phyloP scores from a whole-genome alignment of 139 green algal species.

The Picochlorum sp. region DNA sequence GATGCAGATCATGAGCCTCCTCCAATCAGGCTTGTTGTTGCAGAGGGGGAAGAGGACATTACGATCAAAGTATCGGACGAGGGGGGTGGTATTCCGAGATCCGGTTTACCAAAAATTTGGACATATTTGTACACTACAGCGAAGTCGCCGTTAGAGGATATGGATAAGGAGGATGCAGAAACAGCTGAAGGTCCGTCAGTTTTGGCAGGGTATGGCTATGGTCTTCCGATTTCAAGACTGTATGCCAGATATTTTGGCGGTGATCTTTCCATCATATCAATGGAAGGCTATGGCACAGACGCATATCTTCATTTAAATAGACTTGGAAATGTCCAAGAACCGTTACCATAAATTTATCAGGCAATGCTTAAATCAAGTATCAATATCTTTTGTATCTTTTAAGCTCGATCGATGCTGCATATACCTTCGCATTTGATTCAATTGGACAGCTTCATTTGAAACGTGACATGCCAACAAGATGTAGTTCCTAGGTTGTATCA shows the following conservation, averaged over 20 bases:
- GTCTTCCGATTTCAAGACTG: conserved; percentile 78
- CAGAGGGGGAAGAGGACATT: conserved; percentile 91
- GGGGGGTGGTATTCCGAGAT: conserved; percentile 89
- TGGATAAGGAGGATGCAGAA: conserved; percentile 26
- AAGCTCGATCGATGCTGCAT: no score
- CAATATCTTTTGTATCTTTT: no score
- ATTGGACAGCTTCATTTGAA: conserved; percentile 62
- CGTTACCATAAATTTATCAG: conserved; percentile 83
- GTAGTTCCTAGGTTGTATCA: conserved; percentile 62
- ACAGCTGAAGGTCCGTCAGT: conserved; percentile 38
- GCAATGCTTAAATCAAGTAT: no score
- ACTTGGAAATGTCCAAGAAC: conserved; percentile 87
- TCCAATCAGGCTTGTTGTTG: conserved; percentile 87
- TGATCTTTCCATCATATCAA: conserved; percentile 92
- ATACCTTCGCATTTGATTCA: conserved; percentile 43
- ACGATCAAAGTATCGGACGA: conserved; percentile 97
- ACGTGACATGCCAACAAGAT: conserved; percentile 66
- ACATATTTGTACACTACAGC: conserved; percentile 98
- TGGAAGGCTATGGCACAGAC: conserved; percentile 97
- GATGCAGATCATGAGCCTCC: conserved; percentile 58
- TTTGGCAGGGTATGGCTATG: conserved; percentile 91
- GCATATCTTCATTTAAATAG: conserved; percentile 96
- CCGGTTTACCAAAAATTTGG: conserved; percentile 88
- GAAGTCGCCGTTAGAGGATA: conserved; percentile 40
- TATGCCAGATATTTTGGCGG: conserved; percentile 96